Evolutionary conservation across 306 rosid species (phyloP).

Genomic region (Lathyrus sativus): DNA sequence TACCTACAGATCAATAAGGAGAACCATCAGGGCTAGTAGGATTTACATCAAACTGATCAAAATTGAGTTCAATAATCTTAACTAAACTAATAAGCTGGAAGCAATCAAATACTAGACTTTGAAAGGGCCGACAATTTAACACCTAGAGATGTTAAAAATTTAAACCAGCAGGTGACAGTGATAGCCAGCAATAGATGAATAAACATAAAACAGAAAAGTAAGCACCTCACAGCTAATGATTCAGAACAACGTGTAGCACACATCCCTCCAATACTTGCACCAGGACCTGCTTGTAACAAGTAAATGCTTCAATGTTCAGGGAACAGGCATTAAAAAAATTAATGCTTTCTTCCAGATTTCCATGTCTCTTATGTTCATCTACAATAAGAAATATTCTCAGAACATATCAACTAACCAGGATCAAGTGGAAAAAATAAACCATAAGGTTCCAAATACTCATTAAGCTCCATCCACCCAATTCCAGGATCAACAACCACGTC

Average conservation of each 20-base stretch:
- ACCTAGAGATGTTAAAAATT: constrained; percentile 22
- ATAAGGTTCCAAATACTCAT: constrained; percentile 88
- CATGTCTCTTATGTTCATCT: constrained; percentile 13
- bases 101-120: constrained; percentile 26
- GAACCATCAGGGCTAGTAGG: constrained; percentile 40
- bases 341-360: constrained; percentile 3
- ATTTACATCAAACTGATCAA: constrained; percentile 30
- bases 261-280: constrained; percentile 99
- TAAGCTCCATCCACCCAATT: constrained; percentile 98
- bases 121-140: constrained; percentile 7
- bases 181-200: constrained; percentile 16
- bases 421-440: constrained; percentile 98
- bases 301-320: constrained; percentile 25
- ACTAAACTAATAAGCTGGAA: constrained; percentile 20
- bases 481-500: constrained; percentile 98
- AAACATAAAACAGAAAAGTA: constrained; percentile 29
- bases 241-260: constrained; percentile 99
- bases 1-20: constrained; percentile 70
- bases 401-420: constrained; percentile 70
- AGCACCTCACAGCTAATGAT: constrained; percentile 91
- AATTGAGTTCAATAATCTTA: constrained; percentile 28
- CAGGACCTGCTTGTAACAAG: constrained; percentile 79
- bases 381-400: constrained; percentile 20
- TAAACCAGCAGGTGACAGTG: constrained; percentile 20
- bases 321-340: constrained; percentile 21